Evolutionary conservation across 257 asterid genomes (phyloP).

Genomic region (Solanum gracilifrons): DNA sequence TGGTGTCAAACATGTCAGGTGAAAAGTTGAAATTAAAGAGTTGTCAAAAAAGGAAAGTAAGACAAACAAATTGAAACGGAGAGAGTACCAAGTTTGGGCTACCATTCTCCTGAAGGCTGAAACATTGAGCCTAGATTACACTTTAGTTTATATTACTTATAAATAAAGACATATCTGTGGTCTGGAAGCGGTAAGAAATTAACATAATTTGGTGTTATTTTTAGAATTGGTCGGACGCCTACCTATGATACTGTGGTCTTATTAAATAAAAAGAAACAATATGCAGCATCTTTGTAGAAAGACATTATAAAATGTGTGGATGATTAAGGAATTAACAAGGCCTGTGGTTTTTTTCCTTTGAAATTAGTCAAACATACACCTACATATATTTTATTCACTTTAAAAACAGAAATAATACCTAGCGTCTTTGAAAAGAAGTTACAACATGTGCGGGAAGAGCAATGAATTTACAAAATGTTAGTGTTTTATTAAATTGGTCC

Average conservation of each 20-base stretch:
- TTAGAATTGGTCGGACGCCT: not conserved
- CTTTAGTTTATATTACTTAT: not conserved
- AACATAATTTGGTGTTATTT: not conserved
- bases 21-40: not conserved
- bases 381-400: not conserved
- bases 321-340: not conserved
- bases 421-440: not conserved
- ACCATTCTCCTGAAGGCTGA: not conserved
- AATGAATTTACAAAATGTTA: not conserved
- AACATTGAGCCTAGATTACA: not conserved
- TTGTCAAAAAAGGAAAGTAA: not conserved
- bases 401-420: not conserved
- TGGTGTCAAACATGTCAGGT: not conserved
- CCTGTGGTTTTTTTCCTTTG: not conserved
- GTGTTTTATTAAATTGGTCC: not conserved
- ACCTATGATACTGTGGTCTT: not conserved
- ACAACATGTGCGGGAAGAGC: not conserved
- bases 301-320: not conserved
- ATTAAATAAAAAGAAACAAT: not conserved
- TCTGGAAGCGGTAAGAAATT: not conserved
- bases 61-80: not conserved
- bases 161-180: not conserved
- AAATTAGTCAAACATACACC: not conserved
- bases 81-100: not conserved
- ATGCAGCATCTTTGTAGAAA: not conserved